Conservation (phyloP, 2,329 filamentous ascomycete genomes). For the Trichoderma arundinaceum region DNA sequence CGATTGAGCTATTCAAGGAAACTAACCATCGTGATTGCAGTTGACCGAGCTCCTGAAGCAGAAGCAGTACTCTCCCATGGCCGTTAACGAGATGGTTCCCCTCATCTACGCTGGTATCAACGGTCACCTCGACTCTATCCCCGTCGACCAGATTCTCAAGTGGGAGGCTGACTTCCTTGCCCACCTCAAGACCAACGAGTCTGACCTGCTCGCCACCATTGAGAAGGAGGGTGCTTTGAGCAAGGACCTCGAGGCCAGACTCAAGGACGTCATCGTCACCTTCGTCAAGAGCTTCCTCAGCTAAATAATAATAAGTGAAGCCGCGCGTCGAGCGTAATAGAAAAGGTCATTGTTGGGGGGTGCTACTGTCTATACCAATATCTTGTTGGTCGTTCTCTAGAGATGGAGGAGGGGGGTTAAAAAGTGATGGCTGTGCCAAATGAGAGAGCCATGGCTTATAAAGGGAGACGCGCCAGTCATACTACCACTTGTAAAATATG, state of each 20-base stretch:
- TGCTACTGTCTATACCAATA: slow-evolving; percentile 56
- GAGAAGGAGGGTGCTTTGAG: slow-evolving; percentile 95
- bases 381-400: slow-evolving; percentile 53
- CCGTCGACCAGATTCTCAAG: slow-evolving; percentile 86
- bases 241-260: slow-evolving; percentile 87
- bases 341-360: slow-evolving; percentile 43
- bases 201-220: slow-evolving; percentile 81
- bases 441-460: slow-evolving; percentile 51
- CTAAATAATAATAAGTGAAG: slow-evolving; percentile 50
- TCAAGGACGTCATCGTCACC: slow-evolving; percentile 74
- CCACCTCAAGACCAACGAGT: slow-evolving; percentile 90
- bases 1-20: background rate
- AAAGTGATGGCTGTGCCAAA: slow-evolving; percentile 53
- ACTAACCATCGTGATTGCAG: slow-evolving; percentile 45
- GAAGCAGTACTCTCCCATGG: slow-evolving; percentile 99
- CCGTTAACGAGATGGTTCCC: slow-evolving; percentile 99
- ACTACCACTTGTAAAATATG: slow-evolving; percentile 67
- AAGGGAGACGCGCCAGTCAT: slow-evolving; percentile 54
- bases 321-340: slow-evolving; percentile 40
- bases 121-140: slow-evolving; percentile 86
- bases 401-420: slow-evolving; percentile 49
- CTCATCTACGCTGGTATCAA: slow-evolving; percentile 99
- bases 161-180: slow-evolving; percentile 96
- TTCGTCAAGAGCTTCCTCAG: slow-evolving; percentile 94
- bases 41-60: slow-evolving; percentile 98